Evolutionary conservation across 176 grass and related monocot species (phyloP), one percentile per base, ranked within the genome.

Genomic region (Bothriochloa decipiens): DNA sequence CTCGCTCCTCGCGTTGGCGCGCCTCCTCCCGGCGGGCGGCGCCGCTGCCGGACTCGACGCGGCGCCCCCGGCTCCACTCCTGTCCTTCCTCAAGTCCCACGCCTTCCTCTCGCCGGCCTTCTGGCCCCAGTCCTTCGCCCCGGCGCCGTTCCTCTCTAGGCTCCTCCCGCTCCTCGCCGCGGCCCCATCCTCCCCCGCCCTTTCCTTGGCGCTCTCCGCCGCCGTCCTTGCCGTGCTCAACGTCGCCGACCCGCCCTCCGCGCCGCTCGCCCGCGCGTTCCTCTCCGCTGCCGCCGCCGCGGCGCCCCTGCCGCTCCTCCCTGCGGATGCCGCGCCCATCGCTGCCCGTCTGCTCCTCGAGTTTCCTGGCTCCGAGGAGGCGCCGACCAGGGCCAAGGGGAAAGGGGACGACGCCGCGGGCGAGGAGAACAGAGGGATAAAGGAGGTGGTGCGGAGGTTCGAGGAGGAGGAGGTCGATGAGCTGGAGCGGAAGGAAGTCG

Each of bases 401-500:
- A 98, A 98, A 79, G 72, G 70, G n/a, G 92, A 98, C 74, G 93
- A 95, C 29, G 81, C 41, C 28, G 81, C 49, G 74, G n/a, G 15
- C 16, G 71, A 86, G 57, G 89, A 77, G 37, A 92, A 77, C 68
- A 93, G 78, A 49, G 86, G 89, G 74, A 72, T 89, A 70, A 88
- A 63, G 74, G 91, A 89, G 22, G 93, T 72, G 10, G 93, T 87
- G 83, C 76, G 80, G 64, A 83, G 58, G 45, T 98, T 98, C 68
- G 96, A 98, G 88, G 91, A 84, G 82, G 96, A 98, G 87, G 50
- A 78, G 27, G 76, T 95, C 17, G 87, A 86, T 53, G 87, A 81
- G 20, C 87, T 98, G 65, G 96, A 95, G 85, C 87, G 91, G 71
- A 94, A 98, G 85, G 96, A 98, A 70, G 74, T 95, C 57, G 85